Base-by-base conservation (phyloP, 2,329 filamentous ascomycete genomes). In the Coleophoma cylindrospora region DNA sequence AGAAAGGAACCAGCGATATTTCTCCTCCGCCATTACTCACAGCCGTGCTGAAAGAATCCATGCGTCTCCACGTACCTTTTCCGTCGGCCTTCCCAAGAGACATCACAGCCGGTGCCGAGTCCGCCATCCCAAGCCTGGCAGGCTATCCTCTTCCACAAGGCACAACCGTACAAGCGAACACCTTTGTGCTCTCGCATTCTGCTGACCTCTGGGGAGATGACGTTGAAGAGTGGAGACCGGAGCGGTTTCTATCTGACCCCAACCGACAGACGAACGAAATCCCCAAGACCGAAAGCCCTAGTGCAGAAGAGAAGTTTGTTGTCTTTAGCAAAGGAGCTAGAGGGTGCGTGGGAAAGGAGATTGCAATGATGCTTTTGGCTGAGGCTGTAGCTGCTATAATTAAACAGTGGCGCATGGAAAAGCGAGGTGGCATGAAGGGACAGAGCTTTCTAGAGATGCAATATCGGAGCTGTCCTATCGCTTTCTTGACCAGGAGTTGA, bases 291-390 rank as follows among this genome's bases (percentile, higher is more conserved):
- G 19, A 19, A 19, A 19, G 19, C 19, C 19, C 19, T 19, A 19
- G 19, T 19, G 57, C 68, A 44, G 64, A 69, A 53, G 61, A 64
- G 8, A 66, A 64, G 32, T 67, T 72, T 50, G 56, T 70, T 22
- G 61, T 69, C 2, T 74, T 74, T 51, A 63, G 58, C 21, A 63
- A 63, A 8, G 69, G 69, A 13, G 64, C 68, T 13, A 52, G 68
- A 4, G 66, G 65, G 10, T 71, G 69, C 49, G 68, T 70, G 50
- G 68, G 68, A 19, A 61, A 66, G 33, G 69, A 70, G 41, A 68
- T 71, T 32, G 40, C 47, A 13, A 12, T 44, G 40, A 34, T 49
- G 47, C 15, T 49, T n/a, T n/a, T 49, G n/a, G 19, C 40, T 12
- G n/a, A 49, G 21, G 47, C 40, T 15, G 32, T 45, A 15, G n/a